These are phyloP conservation scores for Pigoraptor vietnamica DNA, from an alignment of 78 protist genomes.

Conservation along the genomic window DNA sequence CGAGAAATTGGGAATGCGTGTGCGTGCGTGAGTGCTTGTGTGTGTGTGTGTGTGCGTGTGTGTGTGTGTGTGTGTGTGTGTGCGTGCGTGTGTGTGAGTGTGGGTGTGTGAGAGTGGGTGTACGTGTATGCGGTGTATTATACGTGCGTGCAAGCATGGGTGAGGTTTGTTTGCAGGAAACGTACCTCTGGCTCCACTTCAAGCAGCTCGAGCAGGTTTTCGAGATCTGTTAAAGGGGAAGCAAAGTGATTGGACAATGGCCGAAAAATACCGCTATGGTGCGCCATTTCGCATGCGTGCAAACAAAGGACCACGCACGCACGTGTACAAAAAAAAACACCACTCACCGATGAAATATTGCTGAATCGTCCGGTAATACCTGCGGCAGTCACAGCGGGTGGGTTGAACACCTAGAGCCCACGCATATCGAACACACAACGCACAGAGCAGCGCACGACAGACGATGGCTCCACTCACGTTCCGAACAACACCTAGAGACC, in stretches of 20 bases:
- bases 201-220: conserved; percentile 47
- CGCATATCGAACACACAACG: background rate
- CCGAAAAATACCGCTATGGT: background rate
- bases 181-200: background rate
- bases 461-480: no score
- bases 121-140: no score
- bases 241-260: background rate
- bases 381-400: background rate
- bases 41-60: no score
- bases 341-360: background rate
- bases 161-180: background rate
- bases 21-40: no score
- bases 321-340: background rate
- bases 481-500: no score
- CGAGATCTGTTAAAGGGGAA: conserved; percentile 29
- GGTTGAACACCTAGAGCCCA: background rate
- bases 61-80: no score
- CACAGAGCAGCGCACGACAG: no score
- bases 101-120: no score
- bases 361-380: background rate
- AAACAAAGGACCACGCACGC: background rate
- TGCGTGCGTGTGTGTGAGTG: no score
- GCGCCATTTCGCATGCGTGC: background rate
- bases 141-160: no score
- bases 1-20: no score